These are phyloP conservation scores for Neofusicoccum cordaticola DNA, from an alignment of 2,329 filamentous ascomycete species.

Conservation along the genomic window DNA sequence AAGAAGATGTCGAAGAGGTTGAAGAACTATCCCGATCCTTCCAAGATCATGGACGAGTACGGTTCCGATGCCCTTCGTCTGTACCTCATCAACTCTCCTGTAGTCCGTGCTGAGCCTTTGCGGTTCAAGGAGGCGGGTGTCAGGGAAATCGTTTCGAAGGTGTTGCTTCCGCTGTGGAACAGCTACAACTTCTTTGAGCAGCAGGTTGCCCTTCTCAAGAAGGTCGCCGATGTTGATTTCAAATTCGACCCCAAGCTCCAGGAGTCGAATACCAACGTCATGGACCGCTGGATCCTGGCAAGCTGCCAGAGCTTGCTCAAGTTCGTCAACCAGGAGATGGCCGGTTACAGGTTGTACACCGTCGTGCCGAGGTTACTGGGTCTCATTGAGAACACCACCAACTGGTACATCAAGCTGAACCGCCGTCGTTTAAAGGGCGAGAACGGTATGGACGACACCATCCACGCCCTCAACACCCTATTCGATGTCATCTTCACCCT, in stretches of 20 bases:
- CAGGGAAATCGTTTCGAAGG: constrained; percentile 91
- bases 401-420: constrained; percentile 98
- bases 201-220: constrained; percentile 82
- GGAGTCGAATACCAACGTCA: constrained; percentile 79
- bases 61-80: constrained; percentile 88
- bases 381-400: constrained; percentile 93
- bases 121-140: constrained; percentile 90
- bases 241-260: constrained; percentile 74
- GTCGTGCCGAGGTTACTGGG: constrained; percentile 81
- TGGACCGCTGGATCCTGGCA: constrained; percentile 94
- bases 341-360: constrained; percentile 69
- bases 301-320: constrained; percentile 86
- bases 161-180: constrained; percentile 90
- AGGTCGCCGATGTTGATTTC: constrained; percentile 74
- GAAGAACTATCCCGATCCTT: constrained; percentile 93
- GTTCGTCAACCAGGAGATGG: constrained; percentile 93
- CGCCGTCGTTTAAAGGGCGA: constrained; percentile 87
- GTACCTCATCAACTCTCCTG: constrained; percentile 96
- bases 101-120: constrained; percentile 85
- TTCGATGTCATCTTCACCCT: constrained; percentile 92
- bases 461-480: constrained; percentile 87
- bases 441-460: constrained; percentile 78
- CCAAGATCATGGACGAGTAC: constrained; percentile 78
- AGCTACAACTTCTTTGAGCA: constrained; percentile 95
- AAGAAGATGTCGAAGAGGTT: constrained; percentile 99